Evolutionary conservation across 73 alveolate species (phyloP), one percentile per base, ranked within the genome.

Genomic region (Durusdinium trenchii): DNA sequence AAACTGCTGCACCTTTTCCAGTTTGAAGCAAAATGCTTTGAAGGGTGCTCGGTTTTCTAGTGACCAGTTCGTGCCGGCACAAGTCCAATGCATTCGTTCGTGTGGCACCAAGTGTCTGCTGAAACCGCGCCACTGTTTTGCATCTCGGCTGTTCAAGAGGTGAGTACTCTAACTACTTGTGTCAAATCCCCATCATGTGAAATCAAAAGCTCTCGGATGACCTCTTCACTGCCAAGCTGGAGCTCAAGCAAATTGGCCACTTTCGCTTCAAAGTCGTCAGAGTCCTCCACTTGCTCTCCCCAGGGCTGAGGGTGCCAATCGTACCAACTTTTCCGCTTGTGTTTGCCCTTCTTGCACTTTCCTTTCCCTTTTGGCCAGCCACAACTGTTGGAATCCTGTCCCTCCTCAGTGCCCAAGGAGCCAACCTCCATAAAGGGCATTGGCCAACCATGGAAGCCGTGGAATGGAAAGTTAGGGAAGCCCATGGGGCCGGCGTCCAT

Each of bases 1-100:
- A 45, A 78, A 78, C 64, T 78, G 89, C 89, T 78, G 89, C 1
- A 78, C 89, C 84, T 73, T 48, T n/a, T n/a, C n/a, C n/a, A n/a
- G n/a, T n/a, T n/a, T n/a, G n/a, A n/a, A n/a, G n/a, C n/a, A n/a
- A n/a, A n/a, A n/a, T n/a, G n/a, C n/a, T n/a, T n/a, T n/a, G n/a
- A n/a, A n/a, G n/a, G n/a, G n/a, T n/a, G n/a, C n/a, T n/a, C n/a
- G n/a, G n/a, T n/a, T n/a, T n/a, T n/a, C n/a, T n/a, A n/a, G n/a
- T n/a, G n/a, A n/a, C n/a, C n/a, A n/a, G n/a, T n/a, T n/a, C n/a
- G n/a, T n/a, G n/a, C n/a, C n/a, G n/a, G n/a, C n/a, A n/a, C n/a
- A n/a, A n/a, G n/a, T n/a, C n/a, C n/a, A n/a, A n/a, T n/a, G n/a
- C n/a, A n/a, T n/a, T n/a, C n/a, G n/a, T n/a, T n/a, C n/a, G n/a